Evolutionary conservation across 768 basidiomycete species (phyloP).

Genomic region (Auriscalpium orientale): DNA sequence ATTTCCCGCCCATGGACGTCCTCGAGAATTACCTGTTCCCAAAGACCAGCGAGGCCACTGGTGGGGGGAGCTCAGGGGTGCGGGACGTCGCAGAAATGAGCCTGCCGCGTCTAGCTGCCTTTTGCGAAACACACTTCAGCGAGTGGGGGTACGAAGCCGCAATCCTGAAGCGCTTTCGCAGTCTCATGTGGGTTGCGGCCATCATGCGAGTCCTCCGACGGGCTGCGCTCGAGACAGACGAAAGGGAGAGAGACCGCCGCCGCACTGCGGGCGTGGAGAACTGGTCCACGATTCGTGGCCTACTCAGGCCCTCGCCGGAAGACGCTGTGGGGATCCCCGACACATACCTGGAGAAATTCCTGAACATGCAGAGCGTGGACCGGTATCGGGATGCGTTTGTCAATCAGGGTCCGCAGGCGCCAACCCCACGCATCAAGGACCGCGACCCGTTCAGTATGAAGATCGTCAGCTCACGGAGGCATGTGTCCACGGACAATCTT

Average conservation of each 20-base stretch:
- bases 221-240: conserved; percentile 31
- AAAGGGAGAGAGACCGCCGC: background rate
- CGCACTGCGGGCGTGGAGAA: background rate
- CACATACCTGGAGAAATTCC: conserved; percentile 41
- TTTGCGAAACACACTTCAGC: conserved; percentile 73
- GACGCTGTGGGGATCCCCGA: conserved; percentile 25
- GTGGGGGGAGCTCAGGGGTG: conserved; percentile 48
- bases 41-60: conserved; percentile 54
- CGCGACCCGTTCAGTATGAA: conserved; percentile 47
- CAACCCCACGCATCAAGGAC: background rate
- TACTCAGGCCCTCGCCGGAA: background rate
- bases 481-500: conserved; percentile 59
- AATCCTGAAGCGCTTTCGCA: conserved; percentile 76
- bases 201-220: conserved; percentile 63
- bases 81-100: background rate
- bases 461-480: conserved; percentile 56
- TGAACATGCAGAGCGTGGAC: conserved; percentile 35
- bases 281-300: background rate
- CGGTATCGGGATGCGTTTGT: conserved; percentile 8
- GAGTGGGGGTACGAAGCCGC: conserved; percentile 84
- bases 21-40: conserved; percentile 72
- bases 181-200: conserved; percentile 69
- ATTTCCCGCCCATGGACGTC: conserved; percentile 67
- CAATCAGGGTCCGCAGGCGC: background rate
- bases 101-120: conserved; percentile 34